These are phyloP conservation scores for Phytophthora sp. DNA, from an alignment of 352 stramenopile species.

Conservation along the genomic window DNA sequence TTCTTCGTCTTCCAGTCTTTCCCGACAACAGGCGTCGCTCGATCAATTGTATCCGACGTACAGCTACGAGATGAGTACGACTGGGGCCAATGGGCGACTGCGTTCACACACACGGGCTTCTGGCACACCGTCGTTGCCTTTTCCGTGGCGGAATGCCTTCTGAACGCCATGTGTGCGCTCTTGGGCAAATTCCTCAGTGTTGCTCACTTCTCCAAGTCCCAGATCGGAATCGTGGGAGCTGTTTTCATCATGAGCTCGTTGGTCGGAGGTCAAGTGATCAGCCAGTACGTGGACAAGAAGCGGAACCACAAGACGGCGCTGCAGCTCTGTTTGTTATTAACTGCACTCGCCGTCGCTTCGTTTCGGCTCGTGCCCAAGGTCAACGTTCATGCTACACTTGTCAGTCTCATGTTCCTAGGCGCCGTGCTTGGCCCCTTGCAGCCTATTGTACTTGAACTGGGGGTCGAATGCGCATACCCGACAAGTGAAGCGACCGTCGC, in stretches of 20 bases:
- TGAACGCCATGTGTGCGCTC: constrained; percentile 77
- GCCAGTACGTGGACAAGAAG: constrained; percentile 64
- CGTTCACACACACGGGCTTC: constrained; percentile 70
- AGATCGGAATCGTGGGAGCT: constrained; percentile 72
- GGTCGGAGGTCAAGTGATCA: constrained; percentile 72
- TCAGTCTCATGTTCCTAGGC: constrained; percentile 59
- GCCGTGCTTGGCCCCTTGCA: constrained; percentile 69
- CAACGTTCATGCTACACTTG: constrained; percentile 37
- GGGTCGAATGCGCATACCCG: constrained; percentile 75
- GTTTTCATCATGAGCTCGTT: constrained; percentile 77
- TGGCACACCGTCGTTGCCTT: constrained; percentile 68
- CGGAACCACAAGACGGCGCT: constrained; percentile 65
- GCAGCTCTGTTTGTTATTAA: constrained; percentile 61
- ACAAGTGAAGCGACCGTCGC: constrained; percentile 81
- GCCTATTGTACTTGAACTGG: constrained; percentile 71
- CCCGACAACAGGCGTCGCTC: constrained; percentile 38
- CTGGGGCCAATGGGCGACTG: constrained; percentile 70
- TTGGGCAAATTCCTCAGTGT: constrained; percentile 71
- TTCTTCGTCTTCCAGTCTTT: constrained; percentile 58
- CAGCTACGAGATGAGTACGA: constrained; percentile 75
- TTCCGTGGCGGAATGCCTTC: constrained; percentile 67
- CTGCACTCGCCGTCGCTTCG: constrained; percentile 40
- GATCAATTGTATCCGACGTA: constrained; percentile 60
- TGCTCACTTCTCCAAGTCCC: constrained; percentile 63
- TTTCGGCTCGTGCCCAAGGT: constrained; percentile 60